A percentile compares a stretch with the other conserved stretches of the same genome.
Evolutionary conservation across 2,329 filamentous ascomycete genomes (phyloP).

Genomic region (Hypoxylon sp.): DNA sequence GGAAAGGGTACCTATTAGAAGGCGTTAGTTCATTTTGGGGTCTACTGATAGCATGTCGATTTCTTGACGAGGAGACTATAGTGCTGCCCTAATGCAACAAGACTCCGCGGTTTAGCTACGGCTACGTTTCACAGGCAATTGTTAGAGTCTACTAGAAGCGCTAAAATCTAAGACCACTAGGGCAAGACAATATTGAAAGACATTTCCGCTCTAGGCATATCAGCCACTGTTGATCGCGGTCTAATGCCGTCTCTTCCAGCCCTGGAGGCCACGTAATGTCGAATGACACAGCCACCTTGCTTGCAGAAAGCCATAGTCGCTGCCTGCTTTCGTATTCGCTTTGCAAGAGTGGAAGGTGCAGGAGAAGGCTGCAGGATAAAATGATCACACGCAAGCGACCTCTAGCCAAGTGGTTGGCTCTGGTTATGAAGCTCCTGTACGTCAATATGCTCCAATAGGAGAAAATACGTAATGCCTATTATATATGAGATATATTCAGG

Average conservation of each 20-base stretch:
- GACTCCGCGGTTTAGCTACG: not conserved
- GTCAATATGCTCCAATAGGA: not conserved
- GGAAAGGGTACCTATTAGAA: not conserved
- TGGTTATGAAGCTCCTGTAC: not conserved
- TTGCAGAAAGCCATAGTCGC: not conserved
- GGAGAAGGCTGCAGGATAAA: not conserved
- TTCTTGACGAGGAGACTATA: not conserved
- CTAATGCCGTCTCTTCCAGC: not conserved
- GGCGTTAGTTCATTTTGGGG: not conserved
- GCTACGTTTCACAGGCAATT: not conserved
- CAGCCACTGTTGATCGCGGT: not conserved
- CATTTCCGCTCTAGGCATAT: not conserved
- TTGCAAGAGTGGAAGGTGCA: not conserved
- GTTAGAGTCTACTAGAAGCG: not conserved
- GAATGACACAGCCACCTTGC: constrained; percentile 6
- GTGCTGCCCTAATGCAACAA: not conserved
- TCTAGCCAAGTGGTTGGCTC: too few species aligned
- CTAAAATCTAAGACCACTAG: not conserved
- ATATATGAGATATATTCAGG: not conserved
- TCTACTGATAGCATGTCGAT: constrained; percentile 11
- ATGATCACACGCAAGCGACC: not conserved
- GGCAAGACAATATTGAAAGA: not conserved
- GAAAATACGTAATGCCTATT: not conserved
- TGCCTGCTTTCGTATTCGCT: not conserved
- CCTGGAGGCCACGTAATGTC: constrained; percentile 9